Percentiles rank a stretch among this genome's conserved stretches.
These are phyloP conservation scores for Epichloe amarillans DNA, from an alignment of 2,329 filamentous ascomycete species.

Conservation along the genomic window DNA sequence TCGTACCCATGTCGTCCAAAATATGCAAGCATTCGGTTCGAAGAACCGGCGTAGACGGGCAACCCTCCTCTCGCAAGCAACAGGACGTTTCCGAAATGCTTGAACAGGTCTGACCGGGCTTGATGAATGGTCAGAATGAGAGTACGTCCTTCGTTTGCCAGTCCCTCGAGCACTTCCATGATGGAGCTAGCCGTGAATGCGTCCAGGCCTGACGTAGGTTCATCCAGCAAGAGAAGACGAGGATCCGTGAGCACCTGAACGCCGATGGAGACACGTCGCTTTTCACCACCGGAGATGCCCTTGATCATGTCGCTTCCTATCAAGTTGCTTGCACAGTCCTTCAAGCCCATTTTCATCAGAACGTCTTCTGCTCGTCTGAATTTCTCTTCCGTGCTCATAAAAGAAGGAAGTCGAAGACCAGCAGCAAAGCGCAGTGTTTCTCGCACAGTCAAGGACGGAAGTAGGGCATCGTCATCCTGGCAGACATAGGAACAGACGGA, in stretches of 20 bases:
- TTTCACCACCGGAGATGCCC: slow-evolving; percentile 69
- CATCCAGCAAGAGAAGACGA: slow-evolving; percentile 58
- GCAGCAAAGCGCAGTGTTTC: slow-evolving; percentile 63
- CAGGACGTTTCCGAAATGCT: slow-evolving; percentile 57
- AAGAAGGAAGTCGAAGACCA: slow-evolving; percentile 54
- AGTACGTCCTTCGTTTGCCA: slow-evolving; percentile 61
- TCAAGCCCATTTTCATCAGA: slow-evolving; percentile 60
- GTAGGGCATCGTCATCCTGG: slow-evolving; percentile 63
- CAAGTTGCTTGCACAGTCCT: slow-evolving; percentile 64
- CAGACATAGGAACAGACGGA: slow-evolving; percentile 67
- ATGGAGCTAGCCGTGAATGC: slow-evolving; percentile 69
- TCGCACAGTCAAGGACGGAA: slow-evolving; percentile 61
- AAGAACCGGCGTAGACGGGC: slow-evolving; percentile 53
- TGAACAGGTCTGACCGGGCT: slow-evolving; percentile 59
- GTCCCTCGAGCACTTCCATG: slow-evolving; percentile 55
- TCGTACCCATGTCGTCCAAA: slow-evolving; percentile 46
- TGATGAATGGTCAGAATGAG: slow-evolving; percentile 69
- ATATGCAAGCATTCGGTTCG: slow-evolving; percentile 50
- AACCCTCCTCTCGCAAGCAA: slow-evolving; percentile 57
- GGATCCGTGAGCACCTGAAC: slow-evolving; percentile 68
- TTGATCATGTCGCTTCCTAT: slow-evolving; percentile 62
- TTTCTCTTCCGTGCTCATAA: slow-evolving; percentile 58
- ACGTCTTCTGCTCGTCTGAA: slow-evolving; percentile 55
- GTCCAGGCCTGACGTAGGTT: slow-evolving; percentile 64
- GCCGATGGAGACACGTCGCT: slow-evolving; percentile 63